Evolutionary conservation across 495 filamentous ascomycete species (phyloP).

Genomic region (Aspergillus egyptiacus): DNA sequence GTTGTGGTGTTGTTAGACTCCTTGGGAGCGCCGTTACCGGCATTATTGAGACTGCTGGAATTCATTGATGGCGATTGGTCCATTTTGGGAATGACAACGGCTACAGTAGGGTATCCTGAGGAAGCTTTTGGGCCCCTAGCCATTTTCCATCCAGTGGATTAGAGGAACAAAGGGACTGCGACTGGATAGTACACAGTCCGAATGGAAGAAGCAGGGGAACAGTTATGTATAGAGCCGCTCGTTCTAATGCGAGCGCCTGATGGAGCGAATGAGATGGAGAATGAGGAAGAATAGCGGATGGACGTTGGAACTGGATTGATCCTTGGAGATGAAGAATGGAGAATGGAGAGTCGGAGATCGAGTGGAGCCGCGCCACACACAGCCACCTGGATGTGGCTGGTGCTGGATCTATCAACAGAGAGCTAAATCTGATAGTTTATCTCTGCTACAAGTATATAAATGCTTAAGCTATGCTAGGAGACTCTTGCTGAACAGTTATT

Average conservation of each 20-base stretch:
- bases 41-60: neutral
- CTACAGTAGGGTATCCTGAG: constrained; percentile 7
- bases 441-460: too few species aligned
- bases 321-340: too few species aligned
- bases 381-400: neutral
- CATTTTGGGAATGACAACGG: constrained; percentile 16
- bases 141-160: constrained; percentile 7
- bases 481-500: too few species aligned
- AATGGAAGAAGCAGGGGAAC: neutral
- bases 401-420: too few species aligned
- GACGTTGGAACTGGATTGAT: neutral
- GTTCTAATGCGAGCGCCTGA: neutral
- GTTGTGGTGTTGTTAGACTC: neutral
- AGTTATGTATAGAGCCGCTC: neutral
- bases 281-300: neutral
- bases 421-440: too few species aligned
- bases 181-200: neutral
- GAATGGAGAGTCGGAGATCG: neutral
- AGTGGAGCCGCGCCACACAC: neutral
- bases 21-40: neutral
- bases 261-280: neutral
- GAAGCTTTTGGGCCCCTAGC: neutral
- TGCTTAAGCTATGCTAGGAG: too few species aligned
- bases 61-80: constrained; percentile 7
- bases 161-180: neutral